Evolutionary conservation across 2,329 filamentous ascomycete genomes (phyloP).

Genomic region (Paraphaeosphaeria sporulosa): DNA sequence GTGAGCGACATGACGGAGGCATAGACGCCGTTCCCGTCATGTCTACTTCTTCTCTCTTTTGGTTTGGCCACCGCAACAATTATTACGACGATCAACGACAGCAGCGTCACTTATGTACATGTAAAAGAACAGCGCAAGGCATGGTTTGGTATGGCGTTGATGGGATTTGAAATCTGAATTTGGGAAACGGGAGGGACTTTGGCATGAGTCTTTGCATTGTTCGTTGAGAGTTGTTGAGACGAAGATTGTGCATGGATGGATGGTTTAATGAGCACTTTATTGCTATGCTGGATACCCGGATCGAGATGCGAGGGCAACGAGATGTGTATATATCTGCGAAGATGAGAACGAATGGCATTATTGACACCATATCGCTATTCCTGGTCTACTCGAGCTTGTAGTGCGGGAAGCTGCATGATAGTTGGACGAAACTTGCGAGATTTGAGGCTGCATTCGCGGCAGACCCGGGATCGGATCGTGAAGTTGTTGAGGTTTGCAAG

Average conservation of each 20-base stretch:
- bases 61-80: neutral
- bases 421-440: too few species aligned
- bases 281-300: slow-evolving; percentile 11
- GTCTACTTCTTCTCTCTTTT: neutral
- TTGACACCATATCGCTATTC: neutral
- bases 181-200: neutral
- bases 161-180: neutral
- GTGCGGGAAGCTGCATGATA: neutral
- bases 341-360: neutral
- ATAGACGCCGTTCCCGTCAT: neutral
- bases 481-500: too few species aligned
- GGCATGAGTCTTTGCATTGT: neutral
- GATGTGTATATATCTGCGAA: neutral
- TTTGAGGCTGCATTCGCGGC: too few species aligned
- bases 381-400: neutral
- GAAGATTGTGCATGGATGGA: neutral
- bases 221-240: neutral
- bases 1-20: slow-evolving; percentile 44
- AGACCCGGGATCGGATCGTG: too few species aligned
- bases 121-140: slow-evolving; percentile 5
- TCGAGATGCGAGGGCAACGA: neutral
- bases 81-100: neutral
- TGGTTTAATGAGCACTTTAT: slow-evolving; percentile 10
- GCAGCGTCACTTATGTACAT: neutral
- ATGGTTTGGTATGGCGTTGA: neutral